A percentile compares a stretch with the other conserved stretches of the same genome.
Evolutionary conservation across 768 basidiomycete species (phyloP).

Genomic region (Psilocybe subaeruginosa): DNA sequence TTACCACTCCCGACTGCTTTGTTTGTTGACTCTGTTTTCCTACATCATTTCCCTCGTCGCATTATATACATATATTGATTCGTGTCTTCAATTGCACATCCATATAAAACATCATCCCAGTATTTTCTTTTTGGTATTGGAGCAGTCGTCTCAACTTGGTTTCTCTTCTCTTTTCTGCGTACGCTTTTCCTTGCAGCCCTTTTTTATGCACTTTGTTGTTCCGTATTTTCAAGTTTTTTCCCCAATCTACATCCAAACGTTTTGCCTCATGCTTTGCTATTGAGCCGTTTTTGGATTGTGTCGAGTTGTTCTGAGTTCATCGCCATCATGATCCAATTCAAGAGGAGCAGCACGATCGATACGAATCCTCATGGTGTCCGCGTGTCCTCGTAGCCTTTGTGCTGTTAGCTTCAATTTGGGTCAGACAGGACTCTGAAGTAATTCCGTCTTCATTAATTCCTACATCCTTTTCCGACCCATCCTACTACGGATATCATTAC

Average conservation of each 20-base stretch:
- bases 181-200: background rate
- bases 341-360: conserved; percentile 8
- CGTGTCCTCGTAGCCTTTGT: conserved; percentile 6
- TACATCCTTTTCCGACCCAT: conserved; percentile 4
- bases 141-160: conserved; percentile 1
- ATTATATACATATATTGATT: conserved; percentile 24
- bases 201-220: background rate
- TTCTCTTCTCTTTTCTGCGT: conserved; percentile 1
- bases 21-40: conserved; percentile 24
- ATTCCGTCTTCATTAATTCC: conserved; percentile 4
- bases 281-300: background rate
- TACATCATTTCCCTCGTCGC: conserved; percentile 26
- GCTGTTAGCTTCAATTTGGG: conserved; percentile 7
- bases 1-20: conserved; percentile 21
- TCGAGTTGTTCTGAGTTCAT: background rate
- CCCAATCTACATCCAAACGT: background rate
- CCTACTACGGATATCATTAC: background rate
- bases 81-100: conserved; percentile 20
- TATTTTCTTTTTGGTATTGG: conserved; percentile 8
- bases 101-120: conserved; percentile 19
- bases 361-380: conserved; percentile 18
- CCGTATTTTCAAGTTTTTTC: background rate
- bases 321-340: conserved; percentile 7
- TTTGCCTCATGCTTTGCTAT: background rate
- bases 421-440: conserved; percentile 1